Evolutionary conservation across 768 basidiomycete genomes (phyloP).

Genomic region (Xerocomus spinulosus): DNA sequence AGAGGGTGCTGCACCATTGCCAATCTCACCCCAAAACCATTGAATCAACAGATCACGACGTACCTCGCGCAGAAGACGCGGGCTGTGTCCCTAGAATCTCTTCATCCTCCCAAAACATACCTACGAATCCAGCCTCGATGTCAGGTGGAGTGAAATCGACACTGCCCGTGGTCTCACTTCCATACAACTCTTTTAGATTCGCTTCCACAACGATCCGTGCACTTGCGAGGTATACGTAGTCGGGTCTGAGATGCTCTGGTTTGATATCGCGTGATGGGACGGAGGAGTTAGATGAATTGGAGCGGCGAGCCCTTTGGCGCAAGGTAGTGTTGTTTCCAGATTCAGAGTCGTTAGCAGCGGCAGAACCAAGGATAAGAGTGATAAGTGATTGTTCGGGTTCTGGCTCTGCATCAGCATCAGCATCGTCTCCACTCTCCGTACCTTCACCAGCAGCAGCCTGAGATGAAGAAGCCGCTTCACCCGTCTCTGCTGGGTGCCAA

Average conservation of each 20-base stretch:
- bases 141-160: background rate
- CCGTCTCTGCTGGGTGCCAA: conserved; percentile 11
- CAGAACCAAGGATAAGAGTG: conserved; percentile 5
- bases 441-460: background rate
- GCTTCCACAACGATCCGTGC: conserved; percentile 49
- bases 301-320: conserved; percentile 17
- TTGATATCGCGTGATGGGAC: conserved; percentile 19
- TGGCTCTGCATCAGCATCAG: conserved; percentile 12
- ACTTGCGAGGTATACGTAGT: conserved; percentile 50
- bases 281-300: conserved; percentile 7
- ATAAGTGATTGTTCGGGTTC: conserved; percentile 13
- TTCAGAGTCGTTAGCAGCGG: background rate
- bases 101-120: conserved; percentile 29
- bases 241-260: conserved; percentile 36
- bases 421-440: conserved; percentile 1
- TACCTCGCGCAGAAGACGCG: conserved; percentile 3
- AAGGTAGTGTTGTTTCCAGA: conserved; percentile 1
- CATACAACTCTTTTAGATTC: conserved; percentile 42
- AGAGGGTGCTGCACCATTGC: background rate
- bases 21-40: background rate
- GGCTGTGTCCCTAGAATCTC: conserved; percentile 6
- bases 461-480: background rate
- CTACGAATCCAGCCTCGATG: conserved; percentile 3
- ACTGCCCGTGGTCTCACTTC: background rate
- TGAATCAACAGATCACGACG: background rate